Evolutionary conservation across 2,329 filamentous ascomycete species (phyloP), one percentile per base, ranked within the genome.

Genomic region (Fusarium hostae): DNA sequence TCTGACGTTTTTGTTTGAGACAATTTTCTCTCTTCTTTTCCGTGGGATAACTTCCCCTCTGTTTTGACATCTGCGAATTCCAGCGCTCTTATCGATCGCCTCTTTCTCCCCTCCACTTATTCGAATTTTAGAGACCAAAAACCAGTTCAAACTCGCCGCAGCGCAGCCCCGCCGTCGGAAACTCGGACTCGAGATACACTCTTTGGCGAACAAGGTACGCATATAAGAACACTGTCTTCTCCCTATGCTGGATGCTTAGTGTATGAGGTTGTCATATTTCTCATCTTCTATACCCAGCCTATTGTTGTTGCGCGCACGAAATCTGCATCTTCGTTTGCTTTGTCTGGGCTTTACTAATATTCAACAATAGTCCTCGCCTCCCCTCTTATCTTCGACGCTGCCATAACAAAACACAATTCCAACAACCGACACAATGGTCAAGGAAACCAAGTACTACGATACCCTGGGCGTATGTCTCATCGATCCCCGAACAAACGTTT

Each of bases 371-470:
- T 68, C 67, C 64, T 66, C 60, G 30, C 55, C 55, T 60, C 52
- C 66, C 30, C 37, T 45, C 48, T 68, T 59, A 57, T 64, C 54
- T 52, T 61, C 54, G 28, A 37, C 22, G 45, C 60, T 45, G 28
- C 48, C 45, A 54, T 58, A 57, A 69, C 41, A 43, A 55, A 62
- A 45, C 43, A 34, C 26, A 39, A 40, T 35, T 47, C 51, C 43
- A 55, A 60, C 43, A 70, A 70, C 68, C 54, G 77, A 59, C 81
- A 91, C 78, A 60, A 95, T 94, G 92, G 92, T 91, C 74, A 93
- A 92, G 80, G 92, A 94, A 78, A 92, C 90, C 40, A 93, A 93
- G 81, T 88, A 89, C 80, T 96, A 96, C 85, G 92, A 95, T 69
- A 84, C 88, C 69, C 88, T 96, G 54, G 92, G 92, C 81, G 92